Conservation (phyloP, 2,329 filamentous ascomycete species). For the Magnaporthiopsis rhizophila region DNA sequence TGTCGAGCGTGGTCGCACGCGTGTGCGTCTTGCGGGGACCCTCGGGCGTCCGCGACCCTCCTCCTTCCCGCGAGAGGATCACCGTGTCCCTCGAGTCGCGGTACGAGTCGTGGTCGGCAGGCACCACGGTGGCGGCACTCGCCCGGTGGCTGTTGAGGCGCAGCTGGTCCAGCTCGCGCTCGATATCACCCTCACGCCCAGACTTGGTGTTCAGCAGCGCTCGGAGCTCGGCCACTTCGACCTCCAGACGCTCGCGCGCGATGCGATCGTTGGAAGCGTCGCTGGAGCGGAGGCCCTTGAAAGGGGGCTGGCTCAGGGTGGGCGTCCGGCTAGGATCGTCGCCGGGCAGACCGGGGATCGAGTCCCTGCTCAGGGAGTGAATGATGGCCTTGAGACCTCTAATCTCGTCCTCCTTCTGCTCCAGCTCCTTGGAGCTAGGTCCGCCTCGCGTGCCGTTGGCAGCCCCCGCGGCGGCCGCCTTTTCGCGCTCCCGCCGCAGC, state of each 20-base stretch:
- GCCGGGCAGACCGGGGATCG: conserved; percentile 34
- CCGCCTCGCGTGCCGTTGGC: conserved; percentile 23
- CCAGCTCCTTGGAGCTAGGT: conserved; percentile 60
- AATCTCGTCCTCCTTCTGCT: conserved; percentile 96
- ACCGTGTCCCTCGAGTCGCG: conserved; percentile 62
- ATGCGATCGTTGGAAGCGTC: conserved; percentile 48
- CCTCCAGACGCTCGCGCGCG: conserved; percentile 63
- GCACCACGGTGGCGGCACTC: conserved; percentile 38
- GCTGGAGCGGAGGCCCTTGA: conserved; percentile 37
- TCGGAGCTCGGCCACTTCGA: conserved; percentile 72
- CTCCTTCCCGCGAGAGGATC: conserved; percentile 45
- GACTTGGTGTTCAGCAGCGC: conserved; percentile 64
- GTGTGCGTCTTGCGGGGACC: conserved; percentile 32
- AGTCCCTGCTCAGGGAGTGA: conserved; percentile 80
- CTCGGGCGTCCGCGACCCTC: conserved; percentile 38
- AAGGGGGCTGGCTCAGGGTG: conserved; percentile 26
- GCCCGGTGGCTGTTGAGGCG: conserved; percentile 42
- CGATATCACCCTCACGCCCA: conserved; percentile 72
- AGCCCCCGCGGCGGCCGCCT: conserved; percentile 56
- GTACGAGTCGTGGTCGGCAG: conserved; percentile 37
- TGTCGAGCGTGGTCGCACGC: conserved; percentile 50
- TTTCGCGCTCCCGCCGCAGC: conserved; percentile 79
- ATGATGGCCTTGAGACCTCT: conserved; percentile 96
- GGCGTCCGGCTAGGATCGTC: conserved; percentile 27
- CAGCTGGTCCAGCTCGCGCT: conserved; percentile 69